A percentile compares a stretch with the other conserved stretches of the same genome.
These are phyloP conservation scores for Botrytis byssoidea DNA, from an alignment of 2,329 filamentous ascomycete genomes.

Conservation along the genomic window DNA sequence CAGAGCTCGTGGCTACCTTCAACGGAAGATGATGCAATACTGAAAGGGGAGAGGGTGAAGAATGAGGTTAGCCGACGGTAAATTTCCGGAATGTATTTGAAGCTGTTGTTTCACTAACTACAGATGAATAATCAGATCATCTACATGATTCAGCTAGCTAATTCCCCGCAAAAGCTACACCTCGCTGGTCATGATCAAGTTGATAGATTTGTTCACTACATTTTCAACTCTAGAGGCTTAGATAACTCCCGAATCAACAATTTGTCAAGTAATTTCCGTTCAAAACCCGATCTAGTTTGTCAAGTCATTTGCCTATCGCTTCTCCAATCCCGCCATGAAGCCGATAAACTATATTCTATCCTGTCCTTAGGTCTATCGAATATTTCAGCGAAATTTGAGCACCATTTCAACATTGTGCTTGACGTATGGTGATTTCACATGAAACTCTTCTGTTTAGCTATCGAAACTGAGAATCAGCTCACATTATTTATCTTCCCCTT, in stretches of 20 bases:
- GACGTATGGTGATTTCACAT: background rate
- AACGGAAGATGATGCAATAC: no score
- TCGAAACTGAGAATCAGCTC: fast-evolving
- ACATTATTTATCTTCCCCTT: fast-evolving
- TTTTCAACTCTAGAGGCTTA: background rate
- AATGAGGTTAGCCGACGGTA: no score
- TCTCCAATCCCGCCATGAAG: background rate
- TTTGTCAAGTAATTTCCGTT: background rate
- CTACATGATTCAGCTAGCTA: background rate
- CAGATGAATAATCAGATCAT: background rate
- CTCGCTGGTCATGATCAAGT: background rate
- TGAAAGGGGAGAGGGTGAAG: no score
- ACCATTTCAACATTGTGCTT: background rate
- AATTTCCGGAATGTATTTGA: no score
- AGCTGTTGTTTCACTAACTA: background rate
- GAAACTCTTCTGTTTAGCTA: fast-evolving
- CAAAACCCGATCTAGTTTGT: fast-evolving
- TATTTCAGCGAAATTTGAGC: background rate
- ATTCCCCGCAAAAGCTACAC: background rate
- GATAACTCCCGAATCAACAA: background rate
- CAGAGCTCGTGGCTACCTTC: no score
- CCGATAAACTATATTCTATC: background rate
- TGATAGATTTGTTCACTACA: background rate
- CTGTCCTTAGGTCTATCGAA: background rate
- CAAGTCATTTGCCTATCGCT: background rate